These are phyloP conservation scores for Yamadazyma diospyri DNA, from an alignment of 1,139 yeast species.

Conservation along the genomic window DNA sequence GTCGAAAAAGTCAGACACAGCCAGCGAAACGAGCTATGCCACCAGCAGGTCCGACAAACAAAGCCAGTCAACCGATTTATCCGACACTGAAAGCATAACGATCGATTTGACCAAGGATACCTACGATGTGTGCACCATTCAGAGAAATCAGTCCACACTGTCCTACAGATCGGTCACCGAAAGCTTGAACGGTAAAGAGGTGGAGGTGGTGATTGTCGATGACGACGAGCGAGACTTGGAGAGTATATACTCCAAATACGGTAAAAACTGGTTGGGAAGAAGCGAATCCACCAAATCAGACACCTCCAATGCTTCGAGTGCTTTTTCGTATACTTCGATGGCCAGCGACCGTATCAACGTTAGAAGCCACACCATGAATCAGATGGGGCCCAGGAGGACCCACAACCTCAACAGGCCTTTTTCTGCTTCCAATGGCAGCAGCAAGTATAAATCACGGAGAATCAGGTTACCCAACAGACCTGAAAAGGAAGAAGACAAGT, in stretches of 20 bases:
- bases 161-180: slow-evolving; percentile 42
- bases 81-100: slow-evolving; percentile 37
- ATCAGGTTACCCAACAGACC: slow-evolving; percentile 15
- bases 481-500: slow-evolving; percentile 12
- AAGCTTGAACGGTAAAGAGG: slow-evolving; percentile 38
- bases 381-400: not conserved
- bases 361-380: slow-evolving; percentile 6
- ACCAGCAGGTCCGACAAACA: slow-evolving; percentile 26
- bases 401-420: not conserved
- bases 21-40: slow-evolving; percentile 26
- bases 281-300: slow-evolving; percentile 18
- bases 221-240: slow-evolving; percentile 28
- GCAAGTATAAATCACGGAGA: slow-evolving; percentile 20
- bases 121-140: slow-evolving; percentile 34
- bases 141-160: slow-evolving; percentile 31
- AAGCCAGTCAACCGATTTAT: slow-evolving; percentile 17
- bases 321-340: slow-evolving; percentile 15
- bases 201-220: slow-evolving; percentile 46
- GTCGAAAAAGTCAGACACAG: slow-evolving; percentile 8
- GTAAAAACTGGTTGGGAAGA: slow-evolving; percentile 28
- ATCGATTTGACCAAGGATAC: slow-evolving; percentile 44
- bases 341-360: slow-evolving; percentile 19
- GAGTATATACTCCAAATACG: slow-evolving; percentile 46
- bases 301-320: slow-evolving; percentile 15
- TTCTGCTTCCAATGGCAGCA: slow-evolving; percentile 12